phyloP scores from a whole-genome alignment of 2,329 filamentous ascomycete species.

The Sporothrix protearum region DNA sequence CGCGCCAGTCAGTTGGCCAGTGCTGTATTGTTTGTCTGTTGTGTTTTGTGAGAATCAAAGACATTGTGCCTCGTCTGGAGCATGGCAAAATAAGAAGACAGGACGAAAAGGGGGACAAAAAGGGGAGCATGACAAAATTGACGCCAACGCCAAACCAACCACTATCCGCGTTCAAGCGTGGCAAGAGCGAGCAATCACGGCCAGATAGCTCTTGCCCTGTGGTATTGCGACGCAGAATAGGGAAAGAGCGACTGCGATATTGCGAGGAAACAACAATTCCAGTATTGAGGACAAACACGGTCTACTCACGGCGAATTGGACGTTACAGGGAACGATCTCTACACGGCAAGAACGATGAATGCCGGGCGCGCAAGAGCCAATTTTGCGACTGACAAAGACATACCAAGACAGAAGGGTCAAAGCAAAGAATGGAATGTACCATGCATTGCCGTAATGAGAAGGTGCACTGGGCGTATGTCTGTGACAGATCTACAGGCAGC shows the following conservation, averaged over 20 bases:
- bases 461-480: neutral
- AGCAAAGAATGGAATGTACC: neutral
- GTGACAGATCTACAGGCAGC: no score
- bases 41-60: constrained; percentile 8
- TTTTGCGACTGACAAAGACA: no score
- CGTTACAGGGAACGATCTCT: neutral
- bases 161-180: constrained; percentile 14
- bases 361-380: neutral
- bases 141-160: neutral
- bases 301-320: neutral
- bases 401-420: neutral
- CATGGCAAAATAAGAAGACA: neutral
- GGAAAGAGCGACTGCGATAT: constrained; percentile 7
- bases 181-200: neutral
- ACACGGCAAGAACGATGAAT: neutral
- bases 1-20: constrained; percentile 14
- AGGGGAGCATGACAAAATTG: constrained; percentile 5
- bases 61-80: neutral
- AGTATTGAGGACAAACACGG: neutral
- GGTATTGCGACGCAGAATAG: neutral
- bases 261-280: neutral
- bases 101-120: neutral
- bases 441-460: constrained; percentile 14
- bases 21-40: neutral
- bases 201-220: neutral